Base-by-base conservation (phyloP, 345 rosid species). In the Lumnitzera racemosa region DNA sequence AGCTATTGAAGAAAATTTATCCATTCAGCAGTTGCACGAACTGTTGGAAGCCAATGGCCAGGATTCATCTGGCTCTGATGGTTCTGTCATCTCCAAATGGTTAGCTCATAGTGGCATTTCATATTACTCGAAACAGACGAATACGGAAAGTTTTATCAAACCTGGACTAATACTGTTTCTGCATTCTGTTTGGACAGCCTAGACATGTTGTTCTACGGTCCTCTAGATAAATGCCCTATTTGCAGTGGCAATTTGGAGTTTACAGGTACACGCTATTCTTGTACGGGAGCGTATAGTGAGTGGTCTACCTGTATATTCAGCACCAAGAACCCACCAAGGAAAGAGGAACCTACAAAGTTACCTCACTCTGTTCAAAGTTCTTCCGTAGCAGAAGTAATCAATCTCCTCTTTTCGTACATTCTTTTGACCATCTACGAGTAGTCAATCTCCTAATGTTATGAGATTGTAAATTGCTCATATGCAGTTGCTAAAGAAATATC, bases 301-400 rank as follows among this genome's bases (percentile, higher is more conserved):
- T 90, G 98, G 96, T 81, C 89, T 16, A 81, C 84, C 69, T 86
- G 98, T 75, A 85, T 81, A 56, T 84, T 69, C 61, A 81, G 65
- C 67, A 70, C 87, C 48, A 80, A 75, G 58, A 54, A 53, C 49
- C 90, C 96, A 2, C 84, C 91, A 11, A 81, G 91, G 51, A 83
- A 62, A 56, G 79, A 80, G 23, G 84, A 81, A 52, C 62, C 81
- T 6, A 29, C 73, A 54, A 77, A 77, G 58, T 46, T 88, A 15
- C 81, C 94, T 0, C 85, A 81, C 64, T 78, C 84, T 25, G 74
- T 77, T 41, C 73, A 72, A 49, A 78, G 78, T 15, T 75, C 91
- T 23, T 69, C 85, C 0, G 58, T 77, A 7, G 76, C 81, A 15
- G 91, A 82, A 48, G 88, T 86, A 78, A 62, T 24, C 24, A 11